A percentile compares a stretch with the other conserved stretches of the same genome.
phyloP scores from a whole-genome alignment of 176 grass and related monocot genomes.

The Areca catechu region DNA sequence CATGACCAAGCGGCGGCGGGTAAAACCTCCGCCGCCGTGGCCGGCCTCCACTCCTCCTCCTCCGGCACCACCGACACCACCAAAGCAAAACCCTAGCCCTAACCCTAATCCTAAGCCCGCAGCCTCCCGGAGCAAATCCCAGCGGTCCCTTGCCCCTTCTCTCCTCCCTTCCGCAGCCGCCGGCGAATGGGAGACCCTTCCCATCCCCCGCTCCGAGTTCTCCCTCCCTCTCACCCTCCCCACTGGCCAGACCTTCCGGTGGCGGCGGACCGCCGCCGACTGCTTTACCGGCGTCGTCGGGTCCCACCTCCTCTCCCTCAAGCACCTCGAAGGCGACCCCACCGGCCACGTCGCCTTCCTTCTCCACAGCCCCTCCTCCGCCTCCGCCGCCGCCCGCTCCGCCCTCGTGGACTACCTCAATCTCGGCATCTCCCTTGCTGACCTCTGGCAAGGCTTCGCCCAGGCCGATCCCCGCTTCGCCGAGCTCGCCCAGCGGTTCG shows the following conservation, averaged over 20 bases:
- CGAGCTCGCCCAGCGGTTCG: conserved; percentile 39
- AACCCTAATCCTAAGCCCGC: conserved; percentile 19
- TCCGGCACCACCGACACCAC: conserved; percentile 3
- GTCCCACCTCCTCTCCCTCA: conserved; percentile 69
- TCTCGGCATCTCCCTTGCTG: conserved; percentile 47
- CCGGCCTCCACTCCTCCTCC: conserved; percentile 6
- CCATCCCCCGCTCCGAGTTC: conserved; percentile 46
- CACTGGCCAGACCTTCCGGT: conserved; percentile 84
- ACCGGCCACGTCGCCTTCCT: conserved; percentile 47
- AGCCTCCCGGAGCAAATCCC: neutral
- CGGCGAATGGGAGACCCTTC: conserved; percentile 55
- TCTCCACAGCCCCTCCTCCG: conserved; percentile 23
- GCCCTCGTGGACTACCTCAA: conserved; percentile 71
- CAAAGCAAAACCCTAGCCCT: conserved; percentile 18
- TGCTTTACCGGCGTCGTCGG: conserved; percentile 74
- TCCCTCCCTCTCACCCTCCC: conserved; percentile 65
- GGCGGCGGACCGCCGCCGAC: conserved; percentile 51
- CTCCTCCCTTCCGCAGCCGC: neutral
- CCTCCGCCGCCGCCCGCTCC: conserved; percentile 16
- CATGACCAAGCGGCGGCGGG: conserved; percentile 17
- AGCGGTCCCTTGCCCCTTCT: conserved; percentile 40
- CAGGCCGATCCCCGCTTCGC: conserved; percentile 50
- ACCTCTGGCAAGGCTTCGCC: conserved; percentile 72
- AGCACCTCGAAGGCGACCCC: conserved; percentile 27
- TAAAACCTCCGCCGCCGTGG: neutral